Evolutionary conservation across 2,329 filamentous ascomycete species (phyloP).

Genomic region (Clarireedia monteithiana): DNA sequence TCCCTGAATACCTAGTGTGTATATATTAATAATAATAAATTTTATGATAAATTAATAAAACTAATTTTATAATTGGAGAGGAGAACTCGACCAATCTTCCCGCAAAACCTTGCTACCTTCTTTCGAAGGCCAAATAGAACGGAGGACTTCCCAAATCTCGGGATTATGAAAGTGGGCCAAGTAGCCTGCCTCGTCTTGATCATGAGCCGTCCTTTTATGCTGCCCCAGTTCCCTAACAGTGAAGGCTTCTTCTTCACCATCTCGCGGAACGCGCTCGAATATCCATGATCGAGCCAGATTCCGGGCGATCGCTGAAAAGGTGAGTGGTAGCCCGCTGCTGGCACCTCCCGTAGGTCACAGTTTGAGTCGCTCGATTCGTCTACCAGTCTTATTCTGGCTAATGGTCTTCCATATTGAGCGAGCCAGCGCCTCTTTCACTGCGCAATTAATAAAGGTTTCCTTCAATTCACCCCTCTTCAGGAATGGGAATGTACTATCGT

Average conservation of each 20-base stretch:
- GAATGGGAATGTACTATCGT: neutral
- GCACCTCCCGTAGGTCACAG: conserved; percentile 4
- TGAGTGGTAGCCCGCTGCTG: neutral
- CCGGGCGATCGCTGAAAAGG: neutral
- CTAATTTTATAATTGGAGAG: neutral
- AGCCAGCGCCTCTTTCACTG: conserved; percentile 9
- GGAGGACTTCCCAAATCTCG: conserved; percentile 6
- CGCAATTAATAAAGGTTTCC: conserved; percentile 10
- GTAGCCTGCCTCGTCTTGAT: neutral
- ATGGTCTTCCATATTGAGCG: conserved; percentile 12
- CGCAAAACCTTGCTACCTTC: conserved; percentile 11
- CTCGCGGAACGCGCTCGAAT: conserved; percentile 9
- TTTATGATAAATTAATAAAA: no score
- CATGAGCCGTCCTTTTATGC: conserved; percentile 1
- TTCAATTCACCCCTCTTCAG: conserved; percentile 5
- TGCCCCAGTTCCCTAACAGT: conserved; percentile 10
- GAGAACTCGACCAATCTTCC: conserved; percentile 11
- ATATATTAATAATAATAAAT: no score
- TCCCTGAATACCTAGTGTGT: no score
- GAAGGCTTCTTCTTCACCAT: conserved; percentile 3
- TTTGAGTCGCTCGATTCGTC: conserved; percentile 7
- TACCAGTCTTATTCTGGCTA: conserved; percentile 7
- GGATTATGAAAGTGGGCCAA: neutral
- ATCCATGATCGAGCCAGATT: conserved; percentile 11
- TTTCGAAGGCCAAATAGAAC: conserved; percentile 9